phyloP scores from a whole-genome alignment of 768 basidiomycete genomes.

The Termitomyces sp. region DNA sequence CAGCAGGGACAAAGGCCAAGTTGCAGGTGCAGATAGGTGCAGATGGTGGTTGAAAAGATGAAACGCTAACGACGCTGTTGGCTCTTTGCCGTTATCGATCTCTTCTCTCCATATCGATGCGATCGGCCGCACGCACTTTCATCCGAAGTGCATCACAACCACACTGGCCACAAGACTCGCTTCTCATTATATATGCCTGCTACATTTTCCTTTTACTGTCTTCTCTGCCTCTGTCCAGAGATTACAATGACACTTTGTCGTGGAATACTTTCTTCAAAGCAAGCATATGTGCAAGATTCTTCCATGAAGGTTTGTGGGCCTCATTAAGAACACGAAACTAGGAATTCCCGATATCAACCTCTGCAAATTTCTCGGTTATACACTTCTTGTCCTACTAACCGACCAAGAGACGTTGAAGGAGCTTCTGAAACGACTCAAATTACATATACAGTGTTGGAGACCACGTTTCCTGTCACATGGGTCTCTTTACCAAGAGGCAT shows the following conservation, averaged over 20 bases:
- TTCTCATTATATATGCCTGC: neutral
- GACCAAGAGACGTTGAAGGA: neutral
- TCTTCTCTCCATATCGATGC: constrained; percentile 11
- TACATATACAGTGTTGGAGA: neutral
- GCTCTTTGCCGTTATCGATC: constrained; percentile 14
- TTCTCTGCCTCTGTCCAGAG: neutral
- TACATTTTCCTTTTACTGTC: neutral
- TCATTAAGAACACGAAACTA: neutral
- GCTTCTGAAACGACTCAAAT: neutral
- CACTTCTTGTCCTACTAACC: neutral
- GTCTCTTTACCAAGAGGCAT: constrained; percentile 8
- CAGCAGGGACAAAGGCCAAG: neutral
- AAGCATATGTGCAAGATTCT: neutral
- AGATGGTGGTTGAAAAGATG: constrained; percentile 3
- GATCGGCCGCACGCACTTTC: constrained; percentile 6
- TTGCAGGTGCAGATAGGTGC: neutral
- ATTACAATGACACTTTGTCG: neutral
- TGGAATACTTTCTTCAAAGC: neutral
- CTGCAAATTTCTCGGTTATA: neutral
- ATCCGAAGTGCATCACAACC: neutral
- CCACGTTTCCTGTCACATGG: constrained; percentile 9
- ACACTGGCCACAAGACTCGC: neutral
- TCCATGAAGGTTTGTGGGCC: neutral
- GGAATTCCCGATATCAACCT: neutral
- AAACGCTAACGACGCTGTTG: neutral